These are phyloP conservation scores for Thelonectria rubi DNA, from an alignment of 2,329 filamentous ascomycete genomes.

Conservation along the genomic window DNA sequence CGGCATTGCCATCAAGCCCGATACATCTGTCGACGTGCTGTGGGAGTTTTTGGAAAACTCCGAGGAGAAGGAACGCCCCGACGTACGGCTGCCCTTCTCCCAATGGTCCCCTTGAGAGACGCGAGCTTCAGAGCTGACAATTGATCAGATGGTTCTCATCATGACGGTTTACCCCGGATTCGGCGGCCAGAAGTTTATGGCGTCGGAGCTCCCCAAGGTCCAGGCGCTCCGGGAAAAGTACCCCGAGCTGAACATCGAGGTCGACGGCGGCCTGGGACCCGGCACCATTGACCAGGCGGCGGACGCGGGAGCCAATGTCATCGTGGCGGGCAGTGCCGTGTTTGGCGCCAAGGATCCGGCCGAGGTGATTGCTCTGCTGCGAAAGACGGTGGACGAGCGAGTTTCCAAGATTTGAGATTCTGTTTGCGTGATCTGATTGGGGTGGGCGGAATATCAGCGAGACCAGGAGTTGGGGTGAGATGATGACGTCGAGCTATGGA, in stretches of 20 bases:
- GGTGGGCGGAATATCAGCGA: slow-evolving; percentile 25
- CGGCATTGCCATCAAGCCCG: slow-evolving; percentile 94
- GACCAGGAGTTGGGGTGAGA: slow-evolving; percentile 31
- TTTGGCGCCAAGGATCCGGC: slow-evolving; percentile 91
- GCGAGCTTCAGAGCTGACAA: slow-evolving; percentile 23
- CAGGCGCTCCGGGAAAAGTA: slow-evolving; percentile 83
- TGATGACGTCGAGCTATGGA: slow-evolving; percentile 20
- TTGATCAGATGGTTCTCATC: slow-evolving; percentile 91
- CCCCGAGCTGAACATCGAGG: slow-evolving; percentile 94
- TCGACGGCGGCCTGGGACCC: slow-evolving; percentile 90
- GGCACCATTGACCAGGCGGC: slow-evolving; percentile 93
- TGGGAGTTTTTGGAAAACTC: slow-evolving; percentile 85
- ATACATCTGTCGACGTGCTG: slow-evolving; percentile 88
- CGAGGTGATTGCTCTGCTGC: slow-evolving; percentile 84
- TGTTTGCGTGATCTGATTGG: not conserved
- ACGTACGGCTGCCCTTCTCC: slow-evolving; percentile 69
- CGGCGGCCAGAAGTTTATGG: slow-evolving; percentile 98
- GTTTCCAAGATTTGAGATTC: slow-evolving; percentile 49
- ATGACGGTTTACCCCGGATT: slow-evolving; percentile 99
- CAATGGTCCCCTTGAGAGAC: not conserved
- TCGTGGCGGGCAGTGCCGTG: slow-evolving; percentile 94
- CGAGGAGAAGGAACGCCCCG: slow-evolving; percentile 79
- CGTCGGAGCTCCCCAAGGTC: slow-evolving; percentile 93
- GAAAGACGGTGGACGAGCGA: slow-evolving; percentile 76
- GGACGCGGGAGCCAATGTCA: slow-evolving; percentile 95